Percentiles rank a stretch among this genome's conserved stretches.
These are phyloP conservation scores for Zymoseptoria pseudotritici DNA, from an alignment of 2,329 filamentous ascomycete genomes.

Conservation along the genomic window DNA sequence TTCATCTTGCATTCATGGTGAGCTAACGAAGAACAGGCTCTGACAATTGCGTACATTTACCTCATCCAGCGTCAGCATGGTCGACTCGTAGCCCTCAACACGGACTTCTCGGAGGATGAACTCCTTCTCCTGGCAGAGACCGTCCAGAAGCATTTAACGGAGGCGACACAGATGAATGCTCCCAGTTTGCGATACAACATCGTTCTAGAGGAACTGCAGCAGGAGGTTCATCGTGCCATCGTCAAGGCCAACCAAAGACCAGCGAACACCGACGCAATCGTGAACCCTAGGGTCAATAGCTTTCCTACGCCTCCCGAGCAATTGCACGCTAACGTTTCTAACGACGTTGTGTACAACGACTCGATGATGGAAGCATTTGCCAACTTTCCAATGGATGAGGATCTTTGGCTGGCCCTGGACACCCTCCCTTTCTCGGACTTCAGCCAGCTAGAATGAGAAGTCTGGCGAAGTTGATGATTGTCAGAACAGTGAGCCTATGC, in stretches of 20 bases:
- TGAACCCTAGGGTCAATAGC: not conserved
- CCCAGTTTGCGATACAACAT: constrained; percentile 45
- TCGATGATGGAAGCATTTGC: constrained; percentile 7
- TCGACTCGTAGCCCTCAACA: constrained; percentile 12
- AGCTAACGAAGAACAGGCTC: constrained; percentile 26
- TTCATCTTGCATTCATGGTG: not conserved
- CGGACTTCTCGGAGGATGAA: constrained; percentile 15
- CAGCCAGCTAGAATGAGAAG: constrained; percentile 3
- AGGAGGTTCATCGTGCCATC: constrained; percentile 33
- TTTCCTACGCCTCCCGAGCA: not conserved
- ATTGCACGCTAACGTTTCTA: not conserved
- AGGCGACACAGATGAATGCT: constrained; percentile 34
- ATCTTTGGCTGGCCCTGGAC: constrained; percentile 26
- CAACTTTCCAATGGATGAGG: constrained; percentile 20
- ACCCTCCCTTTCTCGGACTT: constrained; percentile 23
- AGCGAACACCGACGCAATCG: constrained; percentile 3
- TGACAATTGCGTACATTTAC: constrained; percentile 49
- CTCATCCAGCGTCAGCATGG: constrained; percentile 39
- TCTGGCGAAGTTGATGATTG: not conserved
- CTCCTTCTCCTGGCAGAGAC: constrained; percentile 39
- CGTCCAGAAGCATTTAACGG: constrained; percentile 41
- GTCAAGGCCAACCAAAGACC: constrained; percentile 4
- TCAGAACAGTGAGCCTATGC: not conserved
- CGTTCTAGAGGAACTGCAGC: constrained; percentile 46
- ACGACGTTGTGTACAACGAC: not conserved